Conservation (phyloP, 768 basidiomycete species). For the Pleurotus tuoliensis region DNA sequence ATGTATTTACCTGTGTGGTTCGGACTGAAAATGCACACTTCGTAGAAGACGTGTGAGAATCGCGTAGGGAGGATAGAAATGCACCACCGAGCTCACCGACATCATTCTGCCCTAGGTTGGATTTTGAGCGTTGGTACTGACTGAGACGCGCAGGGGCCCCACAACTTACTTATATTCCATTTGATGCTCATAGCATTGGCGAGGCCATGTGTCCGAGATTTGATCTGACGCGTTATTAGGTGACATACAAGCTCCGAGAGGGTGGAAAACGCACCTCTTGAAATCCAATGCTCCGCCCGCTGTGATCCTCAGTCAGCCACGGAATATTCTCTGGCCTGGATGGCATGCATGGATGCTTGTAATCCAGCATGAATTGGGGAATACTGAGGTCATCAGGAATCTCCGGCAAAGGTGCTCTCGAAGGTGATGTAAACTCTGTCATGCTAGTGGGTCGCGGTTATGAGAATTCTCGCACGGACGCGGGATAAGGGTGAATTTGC, state of each 20-base stretch:
- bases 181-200: constrained; percentile 50
- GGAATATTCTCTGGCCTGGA: constrained; percentile 37
- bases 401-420: constrained; percentile 24
- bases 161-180: constrained; percentile 42
- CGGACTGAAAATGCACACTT: constrained; percentile 62
- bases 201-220: constrained; percentile 41
- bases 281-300: constrained; percentile 38
- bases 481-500: not conserved
- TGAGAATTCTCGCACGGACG: not conserved
- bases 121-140: too few species aligned
- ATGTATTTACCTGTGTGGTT: constrained; percentile 52
- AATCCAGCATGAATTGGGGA: constrained; percentile 62
- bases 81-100: constrained; percentile 36
- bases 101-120: constrained; percentile 39
- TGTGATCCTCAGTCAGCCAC: constrained; percentile 58
- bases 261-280: constrained; percentile 37
- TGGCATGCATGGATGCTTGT: constrained; percentile 37
- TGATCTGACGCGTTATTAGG: constrained; percentile 35
- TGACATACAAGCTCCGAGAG: too few species aligned
- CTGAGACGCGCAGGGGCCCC: not conserved
- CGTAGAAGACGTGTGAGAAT: not conserved
- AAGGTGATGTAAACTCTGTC: constrained; percentile 5
- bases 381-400: constrained; percentile 64
- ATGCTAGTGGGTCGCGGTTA: constrained; percentile 12
- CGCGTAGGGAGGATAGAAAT: not conserved